These are phyloP conservation scores for Rhizopogon sp. DNA, from an alignment of 768 basidiomycete genomes.

Conservation along the genomic window DNA sequence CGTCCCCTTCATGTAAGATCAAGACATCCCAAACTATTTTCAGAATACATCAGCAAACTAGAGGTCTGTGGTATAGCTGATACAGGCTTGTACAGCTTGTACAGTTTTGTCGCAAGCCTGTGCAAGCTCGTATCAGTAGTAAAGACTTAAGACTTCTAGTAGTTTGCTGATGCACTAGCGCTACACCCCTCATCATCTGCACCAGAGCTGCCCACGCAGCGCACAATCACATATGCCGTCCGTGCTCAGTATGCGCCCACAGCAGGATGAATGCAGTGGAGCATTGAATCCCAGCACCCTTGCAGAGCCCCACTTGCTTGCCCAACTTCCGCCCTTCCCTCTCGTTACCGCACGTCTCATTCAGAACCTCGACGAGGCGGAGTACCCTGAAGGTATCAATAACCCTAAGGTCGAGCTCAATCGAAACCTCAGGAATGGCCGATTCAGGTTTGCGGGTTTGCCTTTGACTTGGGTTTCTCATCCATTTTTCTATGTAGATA, in stretches of 20 bases:
- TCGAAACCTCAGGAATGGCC: constrained; percentile 75
- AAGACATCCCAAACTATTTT: too few relatives aligned
- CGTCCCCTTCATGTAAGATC: too few relatives aligned
- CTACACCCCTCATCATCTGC: constrained; percentile 27
- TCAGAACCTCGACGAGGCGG: constrained; percentile 68
- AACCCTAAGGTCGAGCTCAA: constrained; percentile 87
- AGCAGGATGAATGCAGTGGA: background rate
- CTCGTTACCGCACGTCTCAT: constrained; percentile 83
- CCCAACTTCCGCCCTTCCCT: constrained; percentile 37
- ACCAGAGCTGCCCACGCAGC: constrained; percentile 26
- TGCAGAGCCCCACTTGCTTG: too few relatives aligned
- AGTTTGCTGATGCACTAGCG: too few relatives aligned
- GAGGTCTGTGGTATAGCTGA: too few relatives aligned
- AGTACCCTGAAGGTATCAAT: constrained; percentile 78
- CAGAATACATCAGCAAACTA: too few relatives aligned
- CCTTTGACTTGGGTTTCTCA: background rate
- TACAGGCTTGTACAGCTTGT: too few relatives aligned
- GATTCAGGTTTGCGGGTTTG: constrained; percentile 59
- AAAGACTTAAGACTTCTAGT: too few relatives aligned
- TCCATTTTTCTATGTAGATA: constrained; percentile 50
- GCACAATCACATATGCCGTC: constrained; percentile 42
- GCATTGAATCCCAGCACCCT: too few relatives aligned
- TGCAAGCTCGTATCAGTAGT: too few relatives aligned
- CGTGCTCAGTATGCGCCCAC: constrained; percentile 44
- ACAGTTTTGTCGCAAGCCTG: too few relatives aligned